These are phyloP conservation scores for Halenospora varia DNA, from an alignment of 495 filamentous ascomycete genomes.

Conservation along the genomic window DNA sequence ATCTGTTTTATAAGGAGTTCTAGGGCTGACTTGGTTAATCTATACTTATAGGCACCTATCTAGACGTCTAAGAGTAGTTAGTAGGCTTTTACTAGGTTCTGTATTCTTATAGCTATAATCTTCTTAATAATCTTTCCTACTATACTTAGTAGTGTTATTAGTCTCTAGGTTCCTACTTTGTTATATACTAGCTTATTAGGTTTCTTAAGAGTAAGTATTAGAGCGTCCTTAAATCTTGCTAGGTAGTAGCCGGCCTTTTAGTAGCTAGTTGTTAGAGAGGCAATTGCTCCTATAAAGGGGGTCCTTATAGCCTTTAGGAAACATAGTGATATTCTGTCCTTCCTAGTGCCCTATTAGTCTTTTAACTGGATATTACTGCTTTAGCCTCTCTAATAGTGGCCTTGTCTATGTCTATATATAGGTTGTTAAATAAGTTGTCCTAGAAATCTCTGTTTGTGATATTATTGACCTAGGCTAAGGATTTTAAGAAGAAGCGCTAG, in stretches of 20 bases:
- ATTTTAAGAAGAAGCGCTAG: not conserved
- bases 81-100: slow-evolving; percentile 18
- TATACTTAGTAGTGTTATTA: slow-evolving; percentile 30
- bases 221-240: slow-evolving; percentile 21
- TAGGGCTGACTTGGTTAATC: slow-evolving; percentile 20
- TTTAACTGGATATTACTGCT: not conserved
- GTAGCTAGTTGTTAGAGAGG: not conserved
- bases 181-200: slow-evolving; percentile 22
- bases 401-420: not conserved
- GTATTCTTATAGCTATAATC: slow-evolving; percentile 20
- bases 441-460: not conserved
- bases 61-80: slow-evolving; percentile 20
- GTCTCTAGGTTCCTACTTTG: slow-evolving; percentile 25
- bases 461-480: not conserved
- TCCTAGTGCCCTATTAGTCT: not conserved
- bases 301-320: not conserved
- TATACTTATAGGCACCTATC: slow-evolving; percentile 17
- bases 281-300: not conserved
- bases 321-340: slow-evolving; percentile 16
- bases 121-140: slow-evolving; percentile 30
- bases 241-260: slow-evolving; percentile 22
- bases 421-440: not conserved
- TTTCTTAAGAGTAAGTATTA: slow-evolving; percentile 29
- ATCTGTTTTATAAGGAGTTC: slow-evolving; percentile 22
- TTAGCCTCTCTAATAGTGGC: not conserved